Conservation (phyloP, 2,329 filamentous ascomycete species). For the Trichophyton verrucosum region DNA sequence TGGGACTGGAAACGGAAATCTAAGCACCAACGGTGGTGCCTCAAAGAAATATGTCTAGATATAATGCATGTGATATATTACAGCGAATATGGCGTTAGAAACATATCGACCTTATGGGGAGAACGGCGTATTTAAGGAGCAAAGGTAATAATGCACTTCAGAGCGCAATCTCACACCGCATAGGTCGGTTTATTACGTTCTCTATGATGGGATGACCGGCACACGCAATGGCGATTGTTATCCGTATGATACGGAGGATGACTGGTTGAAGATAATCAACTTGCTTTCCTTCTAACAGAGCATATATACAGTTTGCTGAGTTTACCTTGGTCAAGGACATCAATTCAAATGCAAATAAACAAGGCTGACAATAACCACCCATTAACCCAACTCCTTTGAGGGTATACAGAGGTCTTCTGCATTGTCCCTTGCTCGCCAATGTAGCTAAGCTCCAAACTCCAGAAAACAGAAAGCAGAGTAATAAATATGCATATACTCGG, state of each 20-base stretch:
- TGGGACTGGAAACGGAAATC: not conserved
- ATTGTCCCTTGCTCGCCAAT: not conserved
- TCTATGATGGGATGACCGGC: too few relatives aligned
- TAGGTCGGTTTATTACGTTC: not conserved
- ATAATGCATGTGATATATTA: slow-evolving; percentile 1
- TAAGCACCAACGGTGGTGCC: slow-evolving; percentile 6
- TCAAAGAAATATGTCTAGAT: slow-evolving; percentile 10
- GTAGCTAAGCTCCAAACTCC: not conserved
- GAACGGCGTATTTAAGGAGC: not conserved
- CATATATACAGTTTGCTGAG: not conserved
- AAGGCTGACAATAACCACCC: not conserved
- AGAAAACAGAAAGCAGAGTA: not conserved
- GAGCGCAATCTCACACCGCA: not conserved
- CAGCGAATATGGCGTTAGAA: not conserved
- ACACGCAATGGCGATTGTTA: too few relatives aligned
- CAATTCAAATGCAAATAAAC: not conserved
- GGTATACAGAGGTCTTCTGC: not conserved
- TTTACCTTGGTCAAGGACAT: not conserved
- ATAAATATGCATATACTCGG: not conserved
- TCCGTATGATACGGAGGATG: too few relatives aligned
- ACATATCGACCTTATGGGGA: not conserved
- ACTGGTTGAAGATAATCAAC: not conserved
- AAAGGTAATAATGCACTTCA: not conserved
- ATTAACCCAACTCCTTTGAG: not conserved
- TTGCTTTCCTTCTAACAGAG: not conserved